Evolutionary conservation across 805 yeast species (phyloP), one percentile per base, ranked within the genome.

Genomic region (Metahyphopichia silvanorum): DNA sequence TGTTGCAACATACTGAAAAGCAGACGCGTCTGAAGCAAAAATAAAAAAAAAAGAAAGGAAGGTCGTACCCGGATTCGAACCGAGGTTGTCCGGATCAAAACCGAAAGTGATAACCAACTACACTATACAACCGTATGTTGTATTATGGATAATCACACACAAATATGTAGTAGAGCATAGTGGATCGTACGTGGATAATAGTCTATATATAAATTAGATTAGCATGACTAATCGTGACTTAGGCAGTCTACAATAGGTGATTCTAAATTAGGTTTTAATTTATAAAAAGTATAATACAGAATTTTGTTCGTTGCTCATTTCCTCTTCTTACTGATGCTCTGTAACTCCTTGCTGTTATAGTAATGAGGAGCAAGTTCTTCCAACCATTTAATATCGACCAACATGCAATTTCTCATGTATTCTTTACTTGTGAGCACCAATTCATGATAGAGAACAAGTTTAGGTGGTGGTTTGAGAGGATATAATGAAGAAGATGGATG

Each of bases 1-100:
- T n/a, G n/a, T n/a, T n/a, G n/a, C n/a, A n/a, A n/a, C n/a, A n/a
- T n/a, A n/a, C n/a, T n/a, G n/a, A n/a, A n/a, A n/a, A n/a, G n/a
- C n/a, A n/a, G n/a, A n/a, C n/a, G n/a, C n/a, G n/a, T n/a, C n/a
- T n/a, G n/a, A n/a, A n/a, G n/a, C n/a, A n/a, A n/a, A n/a, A n/a
- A n/a, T n/a, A n/a, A 23, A 12, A n/a, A n/a, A n/a, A n/a, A n/a
- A n/a, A n/a, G n/a, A n/a, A n/a, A n/a, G n/a, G 31, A 22, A 77
- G 84, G 82, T 77, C 85, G 74, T 75, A 74, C 84, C 84, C 84
- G 84, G 84, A 76, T 76, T 78, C 84, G 85, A 78, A 78, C 84
- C 77, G 83, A 83, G 82, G 84, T 78, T 76, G 78, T 68, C 60
- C 75, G 84, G 84, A 78, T 78, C 84, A 78, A 74, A 78, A 78